Evolutionary conservation across 495 filamentous ascomycete species (phyloP).

Genomic region (Durotheca rogersii): DNA sequence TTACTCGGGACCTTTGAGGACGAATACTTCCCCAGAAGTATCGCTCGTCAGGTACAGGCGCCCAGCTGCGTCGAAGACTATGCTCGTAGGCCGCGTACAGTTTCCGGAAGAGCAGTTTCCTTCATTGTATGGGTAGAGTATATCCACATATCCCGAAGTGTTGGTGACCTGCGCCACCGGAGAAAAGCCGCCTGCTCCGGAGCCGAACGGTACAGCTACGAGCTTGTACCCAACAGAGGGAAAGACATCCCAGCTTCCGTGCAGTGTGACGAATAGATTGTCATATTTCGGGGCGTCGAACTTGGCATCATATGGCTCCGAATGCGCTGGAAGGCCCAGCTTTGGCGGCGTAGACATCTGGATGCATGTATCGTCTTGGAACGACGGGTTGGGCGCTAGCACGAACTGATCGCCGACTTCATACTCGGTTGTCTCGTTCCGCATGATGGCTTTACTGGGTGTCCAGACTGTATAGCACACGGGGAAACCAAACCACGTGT

Average conservation of each 20-base stretch:
- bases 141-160: constrained; percentile 44
- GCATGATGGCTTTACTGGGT: constrained; percentile 30
- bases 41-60: constrained; percentile 60
- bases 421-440: constrained; percentile 9
- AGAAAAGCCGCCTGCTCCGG: constrained; percentile 27
- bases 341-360: constrained; percentile 45
- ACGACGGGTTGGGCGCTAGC: constrained; percentile 17
- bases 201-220: constrained; percentile 46
- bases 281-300: constrained; percentile 40
- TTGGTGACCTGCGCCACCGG: constrained; percentile 47
- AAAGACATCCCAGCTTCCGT: constrained; percentile 55
- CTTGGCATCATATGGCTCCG: constrained; percentile 61
- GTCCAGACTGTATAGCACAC: constrained; percentile 65
- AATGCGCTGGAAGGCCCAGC: constrained; percentile 60
- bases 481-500: constrained; percentile 68
- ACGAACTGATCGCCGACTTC: constrained; percentile 44
- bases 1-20: too few species aligned
- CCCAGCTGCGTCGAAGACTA: constrained; percentile 50
- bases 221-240: constrained; percentile 59
- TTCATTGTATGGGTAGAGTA: constrained; percentile 55
- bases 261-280: constrained; percentile 44
- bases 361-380: constrained; percentile 51
- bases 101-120: constrained; percentile 25
- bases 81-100: constrained; percentile 59
- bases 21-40: constrained; percentile 58